Base-by-base conservation (phyloP, 2,329 filamentous ascomycete genomes). In the Colletotrichum sp. region DNA sequence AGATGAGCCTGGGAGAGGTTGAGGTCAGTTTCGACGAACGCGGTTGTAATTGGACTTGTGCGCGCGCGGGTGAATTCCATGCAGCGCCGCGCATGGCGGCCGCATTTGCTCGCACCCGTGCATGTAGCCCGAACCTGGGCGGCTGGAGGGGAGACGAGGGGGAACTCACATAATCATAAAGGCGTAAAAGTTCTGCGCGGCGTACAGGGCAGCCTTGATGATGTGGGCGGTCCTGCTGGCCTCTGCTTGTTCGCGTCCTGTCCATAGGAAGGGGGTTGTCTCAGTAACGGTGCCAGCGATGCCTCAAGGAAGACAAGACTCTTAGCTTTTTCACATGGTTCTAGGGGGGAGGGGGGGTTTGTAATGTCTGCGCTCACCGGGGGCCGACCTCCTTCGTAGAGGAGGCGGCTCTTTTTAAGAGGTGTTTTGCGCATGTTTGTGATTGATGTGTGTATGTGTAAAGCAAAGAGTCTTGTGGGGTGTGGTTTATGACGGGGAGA, bases 111-210 rank as follows among this genome's bases (percentile, higher is more conserved):
- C 22, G 26, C 59, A 34, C n/a, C 30, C 13, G 12, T 1, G 30
- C 30, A 15, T 6, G 30, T 26, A 34, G 18, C 28, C 59, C 15
- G 2, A 16, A 36, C 1, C 0, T 16, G 15, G 34, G 34, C 34
- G 1, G 8, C 10, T 4, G 30, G 9, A 13, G n/a, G 32, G 30
- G 5, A 26, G 15, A 26, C 30, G 16, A 26, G 28, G 18, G 10
- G 28, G 10, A 15, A 93, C 96, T 93, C 84, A 98, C 97, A 99
- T 99, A 84, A 99, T 96, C 90, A 99, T 99, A 82, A 99, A 99
- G 63, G 96, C 98, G 85, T 99, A 99, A 85, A 99, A 99, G 80
- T 97, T 98, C 88, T 99, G 97, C 68, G 97, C 85, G 24, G 93
- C 96, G 88, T 99, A 99, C 72, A 99, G 87, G 36, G 91, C 85